Percentiles rank a stretch among this genome's conserved stretches.
Conservation (phyloP, 1,284 basidiomycete species). For the Taiwanofungus camphoratus region DNA sequence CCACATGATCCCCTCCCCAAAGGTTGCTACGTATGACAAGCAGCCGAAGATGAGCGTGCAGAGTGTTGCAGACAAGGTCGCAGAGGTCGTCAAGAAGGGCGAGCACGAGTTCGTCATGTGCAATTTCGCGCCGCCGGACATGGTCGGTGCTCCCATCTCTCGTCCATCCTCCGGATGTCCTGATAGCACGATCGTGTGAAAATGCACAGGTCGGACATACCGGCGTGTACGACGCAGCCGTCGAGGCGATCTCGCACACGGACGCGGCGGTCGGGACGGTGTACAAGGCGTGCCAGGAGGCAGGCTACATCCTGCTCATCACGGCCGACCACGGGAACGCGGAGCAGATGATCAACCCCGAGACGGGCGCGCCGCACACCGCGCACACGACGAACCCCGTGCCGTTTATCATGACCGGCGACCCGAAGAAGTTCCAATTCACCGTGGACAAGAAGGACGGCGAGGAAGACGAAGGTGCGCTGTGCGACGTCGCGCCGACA, state of each 20-base stretch:
- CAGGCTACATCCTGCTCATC: constrained; percentile 80
- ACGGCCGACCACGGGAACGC: constrained; percentile 94
- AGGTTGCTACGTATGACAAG: constrained; percentile 86
- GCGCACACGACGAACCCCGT: constrained; percentile 83
- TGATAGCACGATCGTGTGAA: not conserved
- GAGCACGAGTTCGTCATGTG: constrained; percentile 89
- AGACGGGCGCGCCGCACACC: constrained; percentile 81
- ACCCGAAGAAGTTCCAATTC: constrained; percentile 44
- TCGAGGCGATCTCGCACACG: constrained; percentile 77
- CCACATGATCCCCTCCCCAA: constrained; percentile 85
- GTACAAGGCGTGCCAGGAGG: constrained; percentile 77
- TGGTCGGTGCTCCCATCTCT: constrained; percentile 46
- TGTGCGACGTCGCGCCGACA: constrained; percentile 87
- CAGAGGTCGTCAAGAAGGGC: constrained; percentile 66
- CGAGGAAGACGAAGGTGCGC: constrained; percentile 63
- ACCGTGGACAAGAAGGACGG: constrained; percentile 42
- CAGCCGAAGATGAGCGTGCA: constrained; percentile 85
- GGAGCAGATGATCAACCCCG: constrained; percentile 84
- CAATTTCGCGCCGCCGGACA: constrained; percentile 93
- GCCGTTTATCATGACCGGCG: constrained; percentile 74
- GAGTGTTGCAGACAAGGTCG: constrained; percentile 83
- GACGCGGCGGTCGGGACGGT: constrained; percentile 84
- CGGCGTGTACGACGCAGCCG: constrained; percentile 83
- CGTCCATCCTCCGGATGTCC: not conserved
- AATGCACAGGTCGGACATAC: constrained; percentile 74